These are phyloP conservation scores for Eucommia ulmoides DNA, from an alignment of 257 asterid genomes.

Conservation along the genomic window DNA sequence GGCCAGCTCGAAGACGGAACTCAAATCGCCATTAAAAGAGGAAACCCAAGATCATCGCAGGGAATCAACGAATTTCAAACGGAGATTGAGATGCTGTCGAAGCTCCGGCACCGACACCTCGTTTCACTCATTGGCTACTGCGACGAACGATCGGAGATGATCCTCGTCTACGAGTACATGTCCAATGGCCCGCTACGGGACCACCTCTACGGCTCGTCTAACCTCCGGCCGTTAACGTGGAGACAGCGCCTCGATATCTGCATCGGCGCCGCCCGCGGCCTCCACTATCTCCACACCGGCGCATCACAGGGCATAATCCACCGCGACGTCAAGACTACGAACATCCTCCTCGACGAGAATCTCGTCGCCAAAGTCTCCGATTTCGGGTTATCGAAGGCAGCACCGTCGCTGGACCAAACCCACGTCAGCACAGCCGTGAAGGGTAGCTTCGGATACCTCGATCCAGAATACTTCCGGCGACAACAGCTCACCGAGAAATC, in stretches of 20 bases:
- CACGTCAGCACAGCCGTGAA: conserved; percentile 91
- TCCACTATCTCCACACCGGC: conserved; percentile 93
- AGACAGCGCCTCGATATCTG: conserved; percentile 75
- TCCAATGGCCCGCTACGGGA: conserved; percentile 70
- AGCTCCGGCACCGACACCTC: conserved; percentile 79
- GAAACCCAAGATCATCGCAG: conserved; percentile 74
- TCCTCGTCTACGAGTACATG: conserved; percentile 82
- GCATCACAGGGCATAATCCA: conserved; percentile 85
- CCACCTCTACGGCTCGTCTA: conserved; percentile 61
- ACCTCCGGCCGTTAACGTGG: conserved; percentile 55
- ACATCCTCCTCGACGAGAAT: conserved; percentile 70
- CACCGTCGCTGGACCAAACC: conserved; percentile 80
- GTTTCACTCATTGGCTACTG: conserved; percentile 85
- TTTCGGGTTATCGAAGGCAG: conserved; percentile 82
- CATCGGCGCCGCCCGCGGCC: conserved; percentile 87
- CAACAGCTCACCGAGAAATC: conserved; percentile 85
- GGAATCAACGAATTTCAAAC: conserved; percentile 86
- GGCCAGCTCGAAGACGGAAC: conserved; percentile 52
- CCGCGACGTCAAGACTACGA: conserved; percentile 83
- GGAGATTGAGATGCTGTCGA: conserved; percentile 67
- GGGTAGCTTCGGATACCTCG: conserved; percentile 91
- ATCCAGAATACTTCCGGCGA: conserved; percentile 89
- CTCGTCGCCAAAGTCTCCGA: conserved; percentile 70
- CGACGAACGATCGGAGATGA: conserved; percentile 79
- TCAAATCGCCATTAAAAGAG: conserved; percentile 72